These are phyloP conservation scores for Scutellaria galericulata DNA, from an alignment of 257 asterid genomes.

Conservation along the genomic window DNA sequence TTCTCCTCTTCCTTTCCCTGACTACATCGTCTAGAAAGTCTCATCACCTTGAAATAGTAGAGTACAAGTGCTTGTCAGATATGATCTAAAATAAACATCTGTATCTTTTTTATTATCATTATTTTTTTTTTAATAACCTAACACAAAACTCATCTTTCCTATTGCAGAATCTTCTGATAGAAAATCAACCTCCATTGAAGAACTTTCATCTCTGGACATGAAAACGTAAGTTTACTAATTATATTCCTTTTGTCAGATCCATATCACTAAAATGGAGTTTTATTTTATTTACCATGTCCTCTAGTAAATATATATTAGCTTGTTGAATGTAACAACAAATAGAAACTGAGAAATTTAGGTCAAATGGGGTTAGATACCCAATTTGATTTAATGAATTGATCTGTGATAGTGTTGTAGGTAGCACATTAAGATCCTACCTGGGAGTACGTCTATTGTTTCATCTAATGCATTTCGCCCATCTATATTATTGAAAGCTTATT, in stretches of 20 bases:
- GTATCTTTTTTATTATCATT: neutral
- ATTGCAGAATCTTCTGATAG: conserved; percentile 64
- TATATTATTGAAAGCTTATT: neutral
- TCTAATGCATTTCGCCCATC: neutral
- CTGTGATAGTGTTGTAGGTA: neutral
- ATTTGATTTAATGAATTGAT: neutral
- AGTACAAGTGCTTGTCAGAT: conserved; percentile 1
- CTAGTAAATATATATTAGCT: neutral
- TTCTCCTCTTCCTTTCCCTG: conserved; percentile 17
- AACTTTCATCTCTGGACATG: conserved; percentile 65
- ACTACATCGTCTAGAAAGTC: neutral
- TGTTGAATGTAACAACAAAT: neutral
- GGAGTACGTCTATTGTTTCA: neutral
- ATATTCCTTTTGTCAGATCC: conserved; percentile 17
- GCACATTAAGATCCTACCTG: conserved; percentile 12
- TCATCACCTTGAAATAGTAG: conserved; percentile 26
- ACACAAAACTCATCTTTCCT: conserved; percentile 24
- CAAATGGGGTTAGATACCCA: neutral
- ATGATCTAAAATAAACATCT: conserved; percentile 6
- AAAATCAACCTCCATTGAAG: conserved; percentile 54
- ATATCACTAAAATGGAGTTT: neutral
- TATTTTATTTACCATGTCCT: neutral
- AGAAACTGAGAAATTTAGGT: conserved; percentile 9
- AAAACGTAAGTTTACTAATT: conserved; percentile 52
- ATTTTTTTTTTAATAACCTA: conserved; percentile 14